Evolutionary conservation across 257 asterid species (phyloP).

Genomic region (Rauvolfia tetraphylla): DNA sequence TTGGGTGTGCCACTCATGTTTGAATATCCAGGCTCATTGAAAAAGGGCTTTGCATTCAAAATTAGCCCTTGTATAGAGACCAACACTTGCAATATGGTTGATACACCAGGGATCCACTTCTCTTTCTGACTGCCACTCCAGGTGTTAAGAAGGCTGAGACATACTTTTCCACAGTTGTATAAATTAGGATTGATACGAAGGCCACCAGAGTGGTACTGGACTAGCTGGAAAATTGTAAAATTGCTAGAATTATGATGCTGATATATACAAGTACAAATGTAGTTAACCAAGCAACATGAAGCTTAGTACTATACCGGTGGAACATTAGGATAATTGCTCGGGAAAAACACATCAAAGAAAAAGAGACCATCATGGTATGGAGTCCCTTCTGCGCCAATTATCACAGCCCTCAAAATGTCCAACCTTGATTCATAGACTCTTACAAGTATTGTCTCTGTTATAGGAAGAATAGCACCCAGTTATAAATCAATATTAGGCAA

Average conservation of each 20-base stretch:
- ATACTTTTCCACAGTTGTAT: constrained; percentile 81
- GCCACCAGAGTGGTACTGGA: constrained; percentile 86
- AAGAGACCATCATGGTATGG: constrained; percentile 97
- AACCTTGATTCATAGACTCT: constrained; percentile 85
- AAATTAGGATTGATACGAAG: constrained; percentile 88
- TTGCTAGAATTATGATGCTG: neutral
- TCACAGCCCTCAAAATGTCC: constrained; percentile 93
- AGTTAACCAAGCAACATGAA: neutral
- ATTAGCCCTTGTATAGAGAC: constrained; percentile 95
- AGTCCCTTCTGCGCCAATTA: constrained; percentile 94
- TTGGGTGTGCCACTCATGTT: constrained; percentile 30
- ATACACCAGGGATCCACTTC: constrained; percentile 70
- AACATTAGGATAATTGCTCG: constrained; percentile 65
- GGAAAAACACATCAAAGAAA: constrained; percentile 86
- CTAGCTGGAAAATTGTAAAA: constrained; percentile 53
- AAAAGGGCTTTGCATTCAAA: constrained; percentile 84
- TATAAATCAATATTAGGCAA: neutral
- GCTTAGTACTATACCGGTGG: constrained; percentile 69
- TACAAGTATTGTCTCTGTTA: constrained; percentile 70
- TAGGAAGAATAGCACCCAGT: neutral
- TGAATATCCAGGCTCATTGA: constrained; percentile 91
- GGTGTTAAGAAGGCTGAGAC: constrained; percentile 92
- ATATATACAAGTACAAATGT: neutral
- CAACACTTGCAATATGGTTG: constrained; percentile 86
- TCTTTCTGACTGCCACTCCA: constrained; percentile 76